Percentiles rank a stretch among this genome's conserved stretches.
These are phyloP conservation scores for Candida cerambycidarum DNA, from an alignment of 805 yeast genomes.

Conservation along the genomic window DNA sequence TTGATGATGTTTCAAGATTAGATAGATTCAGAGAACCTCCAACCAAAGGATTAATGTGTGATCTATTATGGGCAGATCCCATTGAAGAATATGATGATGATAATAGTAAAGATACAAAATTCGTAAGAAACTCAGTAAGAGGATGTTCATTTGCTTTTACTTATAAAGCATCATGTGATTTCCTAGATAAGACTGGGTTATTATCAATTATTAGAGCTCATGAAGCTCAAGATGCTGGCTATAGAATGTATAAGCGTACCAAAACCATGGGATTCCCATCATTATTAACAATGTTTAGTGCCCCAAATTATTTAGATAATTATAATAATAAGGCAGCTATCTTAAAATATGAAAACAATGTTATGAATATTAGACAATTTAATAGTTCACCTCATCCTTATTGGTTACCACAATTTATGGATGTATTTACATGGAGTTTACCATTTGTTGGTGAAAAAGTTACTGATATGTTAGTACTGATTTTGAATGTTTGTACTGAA, in stretches of 20 bases:
- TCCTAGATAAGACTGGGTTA: conserved; percentile 73
- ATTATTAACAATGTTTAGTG: conserved; percentile 86
- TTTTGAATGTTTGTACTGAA: conserved; percentile 90
- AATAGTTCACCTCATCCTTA: conserved; percentile 93
- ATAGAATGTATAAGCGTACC: conserved; percentile 88
- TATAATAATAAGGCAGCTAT: conserved; percentile 96
- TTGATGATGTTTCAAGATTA: conserved; percentile 66
- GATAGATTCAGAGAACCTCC: conserved; percentile 93
- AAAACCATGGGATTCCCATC: conserved; percentile 85
- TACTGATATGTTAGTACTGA: conserved; percentile 87
- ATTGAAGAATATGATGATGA: conserved; percentile 71
- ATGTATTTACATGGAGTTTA: conserved; percentile 94
- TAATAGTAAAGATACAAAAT: conserved; percentile 44
- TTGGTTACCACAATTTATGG: conserved; percentile 96
- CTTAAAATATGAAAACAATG: conserved; percentile 84
- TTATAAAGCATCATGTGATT: conserved; percentile 76
- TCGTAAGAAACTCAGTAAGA: conserved; percentile 68
- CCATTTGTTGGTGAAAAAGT: conserved; percentile 97
- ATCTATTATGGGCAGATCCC: conserved; percentile 95
- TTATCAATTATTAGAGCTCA: conserved; percentile 91
- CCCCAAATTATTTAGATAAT: conserved; percentile 91
- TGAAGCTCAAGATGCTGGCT: conserved; percentile 97
- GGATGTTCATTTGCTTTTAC: conserved; percentile 94
- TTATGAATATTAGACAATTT: conserved; percentile 94
- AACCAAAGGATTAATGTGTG: conserved; percentile 90